phyloP scores from a whole-genome alignment of 345 rosid genomes.

The Cardamine occulta region DNA sequence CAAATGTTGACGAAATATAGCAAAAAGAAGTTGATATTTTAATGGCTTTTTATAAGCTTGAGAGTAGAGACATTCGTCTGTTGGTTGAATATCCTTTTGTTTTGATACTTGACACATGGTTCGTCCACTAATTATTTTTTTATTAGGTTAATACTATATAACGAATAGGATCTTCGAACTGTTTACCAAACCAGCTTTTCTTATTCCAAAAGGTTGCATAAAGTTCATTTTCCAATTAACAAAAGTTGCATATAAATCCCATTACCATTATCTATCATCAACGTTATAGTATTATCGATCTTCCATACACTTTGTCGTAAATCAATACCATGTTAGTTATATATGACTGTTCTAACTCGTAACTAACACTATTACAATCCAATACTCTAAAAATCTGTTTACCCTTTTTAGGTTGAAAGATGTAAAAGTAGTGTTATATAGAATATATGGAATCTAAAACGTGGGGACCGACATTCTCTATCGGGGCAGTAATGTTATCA shows the following conservation, averaged over 20 bases:
- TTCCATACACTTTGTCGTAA: not conserved
- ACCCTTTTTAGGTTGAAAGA: not conserved
- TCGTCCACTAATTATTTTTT: slow-evolving; percentile 18
- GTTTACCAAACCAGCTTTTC: not conserved
- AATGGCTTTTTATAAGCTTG: not conserved
- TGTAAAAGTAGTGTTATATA: not conserved
- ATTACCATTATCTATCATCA: not conserved
- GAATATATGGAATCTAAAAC: too few species aligned
- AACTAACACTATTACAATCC: not conserved
- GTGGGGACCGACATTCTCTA: too few species aligned
- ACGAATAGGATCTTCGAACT: not conserved
- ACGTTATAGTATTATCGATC: not conserved
- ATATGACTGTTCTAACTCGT: not conserved
- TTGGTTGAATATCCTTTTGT: not conserved
- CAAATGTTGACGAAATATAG: too few species aligned
- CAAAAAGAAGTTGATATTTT: too few species aligned
- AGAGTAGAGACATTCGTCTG: slow-evolving; percentile 11
- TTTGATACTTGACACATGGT: not conserved
- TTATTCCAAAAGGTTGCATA: slow-evolving; percentile 2
- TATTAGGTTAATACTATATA: not conserved
- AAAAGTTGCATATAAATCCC: not conserved
- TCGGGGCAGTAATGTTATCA: too few species aligned
- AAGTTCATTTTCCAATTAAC: not conserved
- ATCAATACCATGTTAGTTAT: not conserved
- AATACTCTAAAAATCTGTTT: not conserved